Evolutionary conservation across 345 rosid species (phyloP), one percentile per base, ranked within the genome.

Genomic region (Linum lewisii): DNA sequence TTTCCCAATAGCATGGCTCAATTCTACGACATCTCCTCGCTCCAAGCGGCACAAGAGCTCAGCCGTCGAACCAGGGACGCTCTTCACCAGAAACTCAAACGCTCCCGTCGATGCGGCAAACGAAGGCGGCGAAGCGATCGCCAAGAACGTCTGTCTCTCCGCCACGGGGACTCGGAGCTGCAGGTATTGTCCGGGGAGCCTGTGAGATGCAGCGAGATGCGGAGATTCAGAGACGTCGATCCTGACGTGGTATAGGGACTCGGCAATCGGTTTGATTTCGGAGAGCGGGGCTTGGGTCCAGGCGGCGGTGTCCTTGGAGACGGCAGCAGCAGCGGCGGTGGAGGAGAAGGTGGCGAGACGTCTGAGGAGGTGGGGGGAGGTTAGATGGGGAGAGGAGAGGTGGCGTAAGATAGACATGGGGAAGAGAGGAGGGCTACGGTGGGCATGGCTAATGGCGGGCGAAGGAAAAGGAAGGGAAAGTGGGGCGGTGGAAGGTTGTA

Each of bases 101-200:
- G 78, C 80, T 21, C 95, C 96, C 8, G 64, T 79, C 42, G 74
- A 47, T 2, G 80, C 61, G 7, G 96, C 78, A 7, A 77, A 61
- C 11, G 80, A 75, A 20, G 97, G 97, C 56, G 97, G 85, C 58
- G 95, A 93, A 2, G 97, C 95, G 47, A 93, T 81, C 29, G 99
- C 94, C 16, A 93, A 73, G 59, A 93, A 89, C 2, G 97, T 64
- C 0, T 91, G 96, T 69, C 78, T 89, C 57, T 68, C 84, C 1
- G 66, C 77, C 59, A 81, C 85, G 13, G 77, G 84, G 24, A 93
- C 66, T 10, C 95, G 92, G 36, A 93, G 79, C 90, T 87, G 97
- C 23, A 89, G 84, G 76, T 87, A 93, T 71, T 93, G 99, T 10
- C 99, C 99, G 1, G 95, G 77, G 34, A 72, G 62, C 21, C 85